Evolutionary conservation across 2,329 filamentous ascomycete genomes (phyloP), one percentile per base, ranked within the genome.

Genomic region (Aspergillus puulaauensis): DNA sequence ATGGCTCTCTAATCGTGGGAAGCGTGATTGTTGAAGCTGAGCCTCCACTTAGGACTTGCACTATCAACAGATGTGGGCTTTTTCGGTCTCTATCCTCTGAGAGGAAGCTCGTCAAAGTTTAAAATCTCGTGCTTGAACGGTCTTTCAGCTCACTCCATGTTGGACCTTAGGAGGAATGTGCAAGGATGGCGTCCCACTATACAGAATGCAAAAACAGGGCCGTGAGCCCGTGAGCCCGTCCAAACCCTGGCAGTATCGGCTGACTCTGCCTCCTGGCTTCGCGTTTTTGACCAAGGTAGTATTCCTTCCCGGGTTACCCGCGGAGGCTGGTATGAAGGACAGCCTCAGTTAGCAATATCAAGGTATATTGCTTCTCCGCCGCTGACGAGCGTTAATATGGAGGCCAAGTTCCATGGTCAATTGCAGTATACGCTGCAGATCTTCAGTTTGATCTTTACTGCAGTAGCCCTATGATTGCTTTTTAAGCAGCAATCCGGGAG

Each of bases 251-350:
- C 54, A 40, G 17, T 52, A 57, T 59, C 62, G 57, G 53, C 60
- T 65, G 60, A 65, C 60, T 61, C 44, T 55, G n/a, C 55, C 57
- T 58, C 50, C 51, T 57, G 58, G 47, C 11, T 47, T 51, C 33
- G 46, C 40, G 24, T 39, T 23, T 39, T 48, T 53, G 48, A 39
- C 41, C 53, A 55, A 52, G 51, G 54, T 54, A 54, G 56, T 56
- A 63, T 63, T 59, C 48, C 57, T 63, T 59, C 48, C 57, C 57
- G 57, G 54, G 56, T 52, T 53, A 58, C 24, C 43, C 47, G 56
- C 61, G 56, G 52, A 55, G 40, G 48, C 40, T 64, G 63, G 63
- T 65, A 65, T 65, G 63, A 63, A 59, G 58, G 54, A 54, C 56
- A 47, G 47, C 56, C 57, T 59, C 31, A 54, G 53, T 54, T 59